Base-by-base conservation (phyloP, 805 yeast species). In the Saccharomycopsis fodiens region DNA sequence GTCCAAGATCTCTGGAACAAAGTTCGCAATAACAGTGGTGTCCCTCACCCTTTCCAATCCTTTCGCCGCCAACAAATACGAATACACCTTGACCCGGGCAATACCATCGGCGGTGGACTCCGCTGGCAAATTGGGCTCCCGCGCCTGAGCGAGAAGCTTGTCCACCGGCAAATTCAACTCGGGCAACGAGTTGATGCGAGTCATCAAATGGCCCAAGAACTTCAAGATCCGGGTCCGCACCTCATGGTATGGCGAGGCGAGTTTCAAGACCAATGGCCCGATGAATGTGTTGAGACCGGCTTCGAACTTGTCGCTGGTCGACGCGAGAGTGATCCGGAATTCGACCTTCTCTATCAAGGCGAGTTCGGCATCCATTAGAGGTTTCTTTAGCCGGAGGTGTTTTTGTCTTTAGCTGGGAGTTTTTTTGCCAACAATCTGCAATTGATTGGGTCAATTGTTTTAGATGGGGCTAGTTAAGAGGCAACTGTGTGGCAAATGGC, bases 311-410 rank as follows among this genome's bases (percentile, higher is more conserved):
- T 63, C 69, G 39, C 81, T 83, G 0, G 80, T 67, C 41, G 74
- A 76, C 0, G 97, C 85, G 35, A 91, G 65, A 1, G 94, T 91
- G 16, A 91, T 69, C 34, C 86, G 68, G 41, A 89, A 73, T 60
- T 89, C 97, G 1, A 85, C 96, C 58, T 80, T 83, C 55, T 80
- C 79, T 32, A 85, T 71, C 46, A 85, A 63, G 1, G 73, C 69
- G 39, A 79, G 61, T 56, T 85, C 94, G 31, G 72, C 64, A 35
- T 63, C 69, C 52, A 51, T 47, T 36, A 6, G 32, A 29, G n/a
- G n/a, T 29, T 29, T 29, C 13, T 12, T 12, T 29, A 12, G 32
- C 32, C 32, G n/a, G 12, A 29, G 32, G 32, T 12, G n/a, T n/a
- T 29, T 29, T 29, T 29, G n/a, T 29, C 12, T 29, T 29, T 29